Percentiles rank a stretch among this genome's conserved stretches.
phyloP scores from a whole-genome alignment of 129 eudicot genomes.

The Saposhnikovia divaricata region DNA sequence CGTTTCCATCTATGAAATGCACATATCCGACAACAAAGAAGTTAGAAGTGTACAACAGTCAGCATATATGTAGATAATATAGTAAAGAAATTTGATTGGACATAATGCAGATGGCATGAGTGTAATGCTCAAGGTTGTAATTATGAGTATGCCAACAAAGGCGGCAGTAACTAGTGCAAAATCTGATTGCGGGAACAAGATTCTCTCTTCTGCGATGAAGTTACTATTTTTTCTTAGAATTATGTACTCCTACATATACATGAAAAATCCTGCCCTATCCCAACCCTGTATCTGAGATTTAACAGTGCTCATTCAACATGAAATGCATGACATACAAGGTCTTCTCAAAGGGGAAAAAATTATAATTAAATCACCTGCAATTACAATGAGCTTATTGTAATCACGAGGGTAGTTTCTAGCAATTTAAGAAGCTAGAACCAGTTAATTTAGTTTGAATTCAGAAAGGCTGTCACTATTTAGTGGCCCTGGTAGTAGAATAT shows the following conservation, averaged over 20 bases:
- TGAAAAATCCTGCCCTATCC: neutral
- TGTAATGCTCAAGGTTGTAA: neutral
- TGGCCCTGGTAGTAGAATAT: neutral
- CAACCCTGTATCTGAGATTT: neutral
- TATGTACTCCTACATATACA: neutral
- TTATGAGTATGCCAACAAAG: neutral
- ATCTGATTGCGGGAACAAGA: neutral
- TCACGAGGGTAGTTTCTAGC: neutral
- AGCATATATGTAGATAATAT: neutral
- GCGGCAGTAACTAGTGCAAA: neutral
- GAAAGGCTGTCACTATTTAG: neutral
- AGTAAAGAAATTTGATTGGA: neutral
- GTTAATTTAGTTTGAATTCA: neutral
- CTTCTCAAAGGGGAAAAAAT: neutral
- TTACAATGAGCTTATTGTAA: neutral
- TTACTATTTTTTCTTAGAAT: neutral
- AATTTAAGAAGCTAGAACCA: neutral
- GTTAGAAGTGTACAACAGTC: neutral
- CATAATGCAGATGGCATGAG: neutral
- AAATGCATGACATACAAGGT: neutral
- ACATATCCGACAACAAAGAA: neutral
- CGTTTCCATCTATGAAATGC: constrained; percentile 59
- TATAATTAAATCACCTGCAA: neutral
- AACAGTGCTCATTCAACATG: neutral
- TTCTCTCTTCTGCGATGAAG: neutral